A percentile compares a stretch with the other conserved stretches of the same genome.
Conservation (phyloP, 768 basidiomycete species). For the Polyporus arcularius region DNA sequence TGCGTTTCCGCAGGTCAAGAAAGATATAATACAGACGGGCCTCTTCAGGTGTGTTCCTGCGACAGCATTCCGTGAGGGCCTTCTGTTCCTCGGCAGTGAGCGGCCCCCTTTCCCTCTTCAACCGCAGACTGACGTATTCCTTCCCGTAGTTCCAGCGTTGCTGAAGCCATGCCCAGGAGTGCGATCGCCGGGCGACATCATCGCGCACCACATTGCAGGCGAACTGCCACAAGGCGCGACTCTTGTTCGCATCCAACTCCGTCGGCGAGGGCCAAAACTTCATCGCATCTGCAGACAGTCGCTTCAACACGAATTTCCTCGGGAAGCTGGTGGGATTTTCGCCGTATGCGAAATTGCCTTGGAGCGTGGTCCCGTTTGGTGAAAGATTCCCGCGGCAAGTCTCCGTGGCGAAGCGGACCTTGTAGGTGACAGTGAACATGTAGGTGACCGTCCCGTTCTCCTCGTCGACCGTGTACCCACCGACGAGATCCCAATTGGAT, state of each 20-base stretch:
- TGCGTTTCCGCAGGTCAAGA: not conserved
- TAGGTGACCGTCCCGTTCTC: not conserved
- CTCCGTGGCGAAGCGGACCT: constrained; percentile 23
- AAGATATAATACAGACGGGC: not conserved
- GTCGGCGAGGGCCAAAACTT: constrained; percentile 29
- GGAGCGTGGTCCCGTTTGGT: constrained; percentile 18
- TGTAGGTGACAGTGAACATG: constrained; percentile 23
- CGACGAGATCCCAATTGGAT: constrained; percentile 18
- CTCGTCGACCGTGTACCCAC: constrained; percentile 10
- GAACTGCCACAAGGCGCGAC: constrained; percentile 34
- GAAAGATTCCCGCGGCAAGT: constrained; percentile 23
- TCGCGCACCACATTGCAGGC: constrained; percentile 28
- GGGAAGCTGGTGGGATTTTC: constrained; percentile 8
- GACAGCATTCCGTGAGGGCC: not conserved
- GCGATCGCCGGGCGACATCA: constrained; percentile 22
- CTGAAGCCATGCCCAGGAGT: constrained; percentile 34
- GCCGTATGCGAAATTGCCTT: constrained; percentile 25
- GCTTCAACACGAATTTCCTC: constrained; percentile 28
- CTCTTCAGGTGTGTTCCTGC: not conserved
- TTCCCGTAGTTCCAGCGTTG: constrained; percentile 28
- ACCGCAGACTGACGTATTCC: constrained; percentile 30
- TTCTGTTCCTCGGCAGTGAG: not conserved
- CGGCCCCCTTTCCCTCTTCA: not conserved
- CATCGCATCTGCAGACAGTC: constrained; percentile 26
- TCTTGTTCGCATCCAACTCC: constrained; percentile 22